Percentiles rank a stretch among this genome's conserved stretches.
Evolutionary conservation across 2,329 filamentous ascomycete genomes (phyloP).

Genomic region (Thelonectria discophora): DNA sequence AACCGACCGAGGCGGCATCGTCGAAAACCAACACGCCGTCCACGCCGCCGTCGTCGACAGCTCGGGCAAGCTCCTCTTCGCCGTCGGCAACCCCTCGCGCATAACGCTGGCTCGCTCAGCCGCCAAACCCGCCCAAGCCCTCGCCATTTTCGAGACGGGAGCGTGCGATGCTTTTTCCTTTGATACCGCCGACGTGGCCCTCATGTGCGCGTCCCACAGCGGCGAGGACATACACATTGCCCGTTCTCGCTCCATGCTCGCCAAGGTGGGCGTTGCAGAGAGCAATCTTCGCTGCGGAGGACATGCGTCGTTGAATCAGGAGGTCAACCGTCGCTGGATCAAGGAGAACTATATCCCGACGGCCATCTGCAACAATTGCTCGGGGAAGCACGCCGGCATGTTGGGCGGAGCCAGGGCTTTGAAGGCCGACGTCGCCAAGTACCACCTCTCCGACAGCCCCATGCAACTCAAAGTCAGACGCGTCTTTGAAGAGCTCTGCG

Average conservation of each 20-base stretch:
- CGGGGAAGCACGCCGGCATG: constrained; percentile 60
- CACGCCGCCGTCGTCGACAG: constrained; percentile 54
- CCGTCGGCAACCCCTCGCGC: constrained; percentile 52
- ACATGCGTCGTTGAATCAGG: constrained; percentile 48
- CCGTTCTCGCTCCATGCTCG: constrained; percentile 51
- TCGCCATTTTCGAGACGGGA: constrained; percentile 55
- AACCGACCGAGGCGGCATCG: constrained; percentile 49
- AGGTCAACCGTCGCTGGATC: constrained; percentile 52
- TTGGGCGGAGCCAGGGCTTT: constrained; percentile 52
- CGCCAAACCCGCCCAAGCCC: constrained; percentile 56
- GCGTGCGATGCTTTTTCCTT: constrained; percentile 49
- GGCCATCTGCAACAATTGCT: constrained; percentile 55
- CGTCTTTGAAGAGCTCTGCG: constrained; percentile 49
- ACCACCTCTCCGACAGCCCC: constrained; percentile 49
- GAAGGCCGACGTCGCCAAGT: constrained; percentile 42
- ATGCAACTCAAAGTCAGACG: constrained; percentile 51
- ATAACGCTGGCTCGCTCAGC: constrained; percentile 56
- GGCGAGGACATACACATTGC: constrained; percentile 52
- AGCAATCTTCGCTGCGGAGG: constrained; percentile 53
- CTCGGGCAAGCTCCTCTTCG: constrained; percentile 49
- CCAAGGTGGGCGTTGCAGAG: constrained; percentile 46
- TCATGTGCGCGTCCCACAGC: constrained; percentile 59
- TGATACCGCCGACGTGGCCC: constrained; percentile 53
- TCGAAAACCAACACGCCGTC: constrained; percentile 56
- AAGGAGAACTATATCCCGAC: constrained; percentile 49